Base-by-base conservation (phyloP, 257 asterid genomes). In the Solanum boliviense region DNA sequence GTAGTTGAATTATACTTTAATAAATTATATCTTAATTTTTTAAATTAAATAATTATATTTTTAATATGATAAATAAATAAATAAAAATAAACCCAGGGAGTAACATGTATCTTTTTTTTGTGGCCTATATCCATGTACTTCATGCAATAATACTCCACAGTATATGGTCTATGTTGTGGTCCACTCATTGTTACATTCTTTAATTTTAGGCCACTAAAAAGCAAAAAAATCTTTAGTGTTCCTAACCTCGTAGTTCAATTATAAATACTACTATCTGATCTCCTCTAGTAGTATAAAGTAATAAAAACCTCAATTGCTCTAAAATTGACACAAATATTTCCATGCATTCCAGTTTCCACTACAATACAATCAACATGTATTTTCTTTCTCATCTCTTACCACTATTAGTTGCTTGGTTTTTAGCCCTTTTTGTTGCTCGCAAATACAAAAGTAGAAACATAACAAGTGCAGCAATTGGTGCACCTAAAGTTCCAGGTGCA, bases 401-500 rank as follows among this genome's bases (percentile, higher is more conserved):
- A 41, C 15, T 46, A 18, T 25, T 44, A 0, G 15, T 87, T 32
- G 20, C 72, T 36, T 35, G 87, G 20, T 36, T 87, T 27, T 16
- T 88, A 52, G 88, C 74, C 39, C 27, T 88, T 85, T 11, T 87
- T 12, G 32, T 84, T 39, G 9, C 68, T 70, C 36, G 58, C 10
- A 12, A 13, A 84, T 67, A 73, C 18, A 76, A 86, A n/a, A 68
- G 13, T 76, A 85, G 81, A 18, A 46, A 31, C 21, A 78, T n/a
- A 25, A 18, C 29, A 13, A 88, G 29, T 78, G 3, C 65, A 74
- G 52, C 3, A 36, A 38, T 31, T 5, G 15, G 21, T 13, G 48
- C 92, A 11, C 93, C 96, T 18, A 88, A 91, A 85, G 89, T 91
- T 31, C 90, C 92, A 0, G 94, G 95, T 6, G 93, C 96, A 3